These are phyloP conservation scores for Powellomyces hirtus DNA, from an alignment of 192 early-diverging fungal species.

Conservation along the genomic window DNA sequence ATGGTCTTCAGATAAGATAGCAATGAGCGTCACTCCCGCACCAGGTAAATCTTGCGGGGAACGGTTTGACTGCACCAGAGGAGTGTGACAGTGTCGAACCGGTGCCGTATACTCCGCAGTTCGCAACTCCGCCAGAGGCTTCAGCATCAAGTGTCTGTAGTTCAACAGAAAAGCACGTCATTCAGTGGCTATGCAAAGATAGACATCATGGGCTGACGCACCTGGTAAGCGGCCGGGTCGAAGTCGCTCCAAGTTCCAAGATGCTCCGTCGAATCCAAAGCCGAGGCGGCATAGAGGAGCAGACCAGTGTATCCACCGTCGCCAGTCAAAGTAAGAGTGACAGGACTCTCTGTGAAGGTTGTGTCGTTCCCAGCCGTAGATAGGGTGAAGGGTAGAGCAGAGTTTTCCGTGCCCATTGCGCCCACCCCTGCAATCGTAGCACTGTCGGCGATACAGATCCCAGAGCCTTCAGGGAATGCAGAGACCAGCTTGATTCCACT, in stretches of 20 bases:
- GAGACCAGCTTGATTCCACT: no score
- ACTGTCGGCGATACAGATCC: background rate
- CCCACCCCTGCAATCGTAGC: background rate
- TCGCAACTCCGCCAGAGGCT: background rate
- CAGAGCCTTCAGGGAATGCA: background rate
- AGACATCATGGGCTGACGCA: background rate
- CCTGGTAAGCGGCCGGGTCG: background rate
- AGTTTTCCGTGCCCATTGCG: background rate
- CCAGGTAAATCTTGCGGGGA: background rate
- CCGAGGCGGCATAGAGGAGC: background rate
- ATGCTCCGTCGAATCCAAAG: background rate
- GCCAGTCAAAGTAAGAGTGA: background rate
- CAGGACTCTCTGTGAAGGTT: background rate
- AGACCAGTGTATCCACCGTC: background rate
- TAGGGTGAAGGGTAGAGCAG: background rate
- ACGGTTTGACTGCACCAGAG: background rate
- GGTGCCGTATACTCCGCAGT: background rate
- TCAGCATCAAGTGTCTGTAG: background rate
- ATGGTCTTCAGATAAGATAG: background rate
- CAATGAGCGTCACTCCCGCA: background rate
- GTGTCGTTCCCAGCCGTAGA: background rate
- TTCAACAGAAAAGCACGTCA: background rate
- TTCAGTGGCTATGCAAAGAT: background rate
- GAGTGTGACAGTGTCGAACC: background rate
- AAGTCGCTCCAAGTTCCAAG: background rate